A percentile compares a stretch with the other conserved stretches of the same genome.
Conservation (phyloP, 1,284 basidiomycete species). For the Leccinum fuscescens region DNA sequence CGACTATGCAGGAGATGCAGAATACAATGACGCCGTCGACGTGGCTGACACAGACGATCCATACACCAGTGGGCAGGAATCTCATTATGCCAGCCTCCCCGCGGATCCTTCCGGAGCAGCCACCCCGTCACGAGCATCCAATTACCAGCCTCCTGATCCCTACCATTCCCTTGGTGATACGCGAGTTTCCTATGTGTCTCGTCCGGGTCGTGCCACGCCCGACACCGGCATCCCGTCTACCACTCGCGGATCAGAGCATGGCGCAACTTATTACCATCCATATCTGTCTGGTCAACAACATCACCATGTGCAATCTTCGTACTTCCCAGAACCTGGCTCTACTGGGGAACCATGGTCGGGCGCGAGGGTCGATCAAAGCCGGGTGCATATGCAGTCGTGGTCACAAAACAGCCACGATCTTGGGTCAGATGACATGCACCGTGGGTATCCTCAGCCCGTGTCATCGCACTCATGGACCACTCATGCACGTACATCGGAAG, state of each 20-base stretch:
- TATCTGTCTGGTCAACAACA: conserved; percentile 28
- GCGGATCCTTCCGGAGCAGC: conserved; percentile 20
- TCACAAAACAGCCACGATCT: conserved; percentile 27
- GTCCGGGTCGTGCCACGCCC: conserved; percentile 29
- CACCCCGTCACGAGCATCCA: conserved; percentile 21
- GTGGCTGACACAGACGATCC: conserved; percentile 25
- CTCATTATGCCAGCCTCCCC: conserved; percentile 24
- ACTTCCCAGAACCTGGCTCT: conserved; percentile 25
- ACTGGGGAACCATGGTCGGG: conserved; percentile 23
- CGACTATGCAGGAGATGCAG: conserved; percentile 22
- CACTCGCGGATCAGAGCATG: conserved; percentile 28
- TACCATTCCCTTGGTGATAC: conserved; percentile 31
- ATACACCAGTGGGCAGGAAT: conserved; percentile 19
- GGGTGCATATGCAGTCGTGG: conserved; percentile 25
- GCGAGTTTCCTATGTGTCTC: conserved; percentile 29
- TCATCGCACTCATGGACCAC: conserved; percentile 30
- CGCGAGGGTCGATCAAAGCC: conserved; percentile 27
- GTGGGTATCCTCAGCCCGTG: conserved; percentile 29
- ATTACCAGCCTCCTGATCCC: conserved; percentile 29
- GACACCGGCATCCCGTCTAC: conserved; percentile 26
- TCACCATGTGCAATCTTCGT: conserved; percentile 24
- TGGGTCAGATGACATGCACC: conserved; percentile 27
- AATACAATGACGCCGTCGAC: conserved; percentile 33
- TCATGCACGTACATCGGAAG: conserved; percentile 20
- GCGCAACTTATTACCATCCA: conserved; percentile 26